Conservation (phyloP, 495 filamentous ascomycete species). For the Gamarada debralockiae region DNA sequence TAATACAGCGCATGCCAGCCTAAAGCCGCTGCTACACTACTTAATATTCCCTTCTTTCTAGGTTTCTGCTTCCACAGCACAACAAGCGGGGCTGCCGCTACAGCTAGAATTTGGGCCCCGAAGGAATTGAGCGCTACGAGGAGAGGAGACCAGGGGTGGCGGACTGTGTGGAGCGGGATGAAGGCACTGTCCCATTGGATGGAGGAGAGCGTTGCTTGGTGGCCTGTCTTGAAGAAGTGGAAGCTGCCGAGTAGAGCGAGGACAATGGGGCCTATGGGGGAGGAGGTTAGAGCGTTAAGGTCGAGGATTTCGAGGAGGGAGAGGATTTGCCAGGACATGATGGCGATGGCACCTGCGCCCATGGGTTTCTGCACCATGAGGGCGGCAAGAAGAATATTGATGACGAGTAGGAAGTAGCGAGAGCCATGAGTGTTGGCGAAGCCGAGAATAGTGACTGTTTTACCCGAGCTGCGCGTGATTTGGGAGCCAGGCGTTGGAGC, state of each 20-base stretch:
- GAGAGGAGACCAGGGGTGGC: slow-evolving; percentile 86
- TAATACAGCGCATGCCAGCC: slow-evolving; percentile 75
- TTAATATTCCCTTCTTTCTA: slow-evolving; percentile 55
- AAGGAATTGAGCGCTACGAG: slow-evolving; percentile 82
- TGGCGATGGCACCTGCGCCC: slow-evolving; percentile 77
- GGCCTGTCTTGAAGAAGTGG: slow-evolving; percentile 97
- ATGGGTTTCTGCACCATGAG: slow-evolving; percentile 90
- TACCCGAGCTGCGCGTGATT: slow-evolving; percentile 25
- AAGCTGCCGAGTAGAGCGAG: slow-evolving; percentile 84
- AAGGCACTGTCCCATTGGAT: slow-evolving; percentile 99
- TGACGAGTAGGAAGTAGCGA: slow-evolving; percentile 79
- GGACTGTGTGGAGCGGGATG: slow-evolving; percentile 76
- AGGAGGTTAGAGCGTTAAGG: slow-evolving; percentile 60
- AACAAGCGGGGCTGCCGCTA: slow-evolving; percentile 72
- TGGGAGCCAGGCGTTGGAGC: slow-evolving; percentile 5
- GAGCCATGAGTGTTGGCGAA: slow-evolving; percentile 91
- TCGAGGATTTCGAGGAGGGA: slow-evolving; percentile 86
- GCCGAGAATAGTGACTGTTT: slow-evolving; percentile 75
- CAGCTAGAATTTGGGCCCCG: slow-evolving; percentile 81
- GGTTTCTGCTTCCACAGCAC: slow-evolving; percentile 80
- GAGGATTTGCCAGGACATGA: slow-evolving; percentile 81
- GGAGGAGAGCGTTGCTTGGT: slow-evolving; percentile 80
- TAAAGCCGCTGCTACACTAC: slow-evolving; percentile 62
- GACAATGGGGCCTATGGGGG: slow-evolving; percentile 77
- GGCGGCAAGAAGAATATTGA: slow-evolving; percentile 70